Conservation (phyloP, 208 protist species). For the Angomonas deanei region DNA sequence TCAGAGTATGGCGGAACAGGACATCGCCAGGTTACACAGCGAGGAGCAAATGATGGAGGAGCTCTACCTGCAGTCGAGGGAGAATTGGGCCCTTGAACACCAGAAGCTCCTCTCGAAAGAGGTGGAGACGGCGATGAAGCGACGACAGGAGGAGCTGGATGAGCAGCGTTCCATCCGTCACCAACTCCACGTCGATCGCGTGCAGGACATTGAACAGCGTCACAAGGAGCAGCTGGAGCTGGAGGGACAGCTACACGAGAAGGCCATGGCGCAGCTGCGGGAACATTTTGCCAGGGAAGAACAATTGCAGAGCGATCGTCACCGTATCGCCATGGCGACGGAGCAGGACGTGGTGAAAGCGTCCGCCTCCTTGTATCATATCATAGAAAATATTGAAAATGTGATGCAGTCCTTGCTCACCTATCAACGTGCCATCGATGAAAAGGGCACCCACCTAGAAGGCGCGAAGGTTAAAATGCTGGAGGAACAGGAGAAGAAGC, state of each 20-base stretch:
- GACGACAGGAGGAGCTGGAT: constrained; percentile 49
- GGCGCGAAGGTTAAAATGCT: constrained; percentile 22
- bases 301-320: constrained; percentile 38
- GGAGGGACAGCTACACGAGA: constrained; percentile 55
- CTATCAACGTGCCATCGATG: constrained; percentile 41
- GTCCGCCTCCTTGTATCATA: constrained; percentile 25
- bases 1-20: constrained; percentile 54
- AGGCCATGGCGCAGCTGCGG: constrained; percentile 53
- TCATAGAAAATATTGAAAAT: constrained; percentile 25
- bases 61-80: constrained; percentile 60
- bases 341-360: constrained; percentile 35
- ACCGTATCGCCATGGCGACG: constrained; percentile 25
- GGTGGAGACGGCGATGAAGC: constrained; percentile 37
- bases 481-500: constrained; percentile 23
- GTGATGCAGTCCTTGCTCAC: constrained; percentile 34
- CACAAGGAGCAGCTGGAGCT: constrained; percentile 46
- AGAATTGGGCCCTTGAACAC: constrained; percentile 62
- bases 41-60: constrained; percentile 74
- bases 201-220: constrained; percentile 44
- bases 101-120: constrained; percentile 56
- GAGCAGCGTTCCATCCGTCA: constrained; percentile 45
- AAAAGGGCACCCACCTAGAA: constrained; percentile 28
- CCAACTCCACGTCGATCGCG: constrained; percentile 52
- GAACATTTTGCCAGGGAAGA: constrained; percentile 46
- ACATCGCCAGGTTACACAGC: constrained; percentile 53